phyloP scores from a whole-genome alignment of 805 yeast genomes.

The Ogataea naganishii region DNA sequence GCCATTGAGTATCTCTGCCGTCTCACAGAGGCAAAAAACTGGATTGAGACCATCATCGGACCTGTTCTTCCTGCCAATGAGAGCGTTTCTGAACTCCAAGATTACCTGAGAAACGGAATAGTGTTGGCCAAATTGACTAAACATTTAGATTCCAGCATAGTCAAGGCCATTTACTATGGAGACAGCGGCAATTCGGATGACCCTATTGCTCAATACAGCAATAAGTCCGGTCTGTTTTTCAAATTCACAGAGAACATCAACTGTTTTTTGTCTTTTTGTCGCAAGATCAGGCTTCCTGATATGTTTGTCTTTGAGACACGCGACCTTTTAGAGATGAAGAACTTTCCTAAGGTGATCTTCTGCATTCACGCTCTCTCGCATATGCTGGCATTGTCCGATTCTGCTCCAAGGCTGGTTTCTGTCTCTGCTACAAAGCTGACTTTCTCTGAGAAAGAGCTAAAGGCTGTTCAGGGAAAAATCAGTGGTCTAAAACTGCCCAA shows the following conservation, averaged over 20 bases:
- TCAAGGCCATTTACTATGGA: slow-evolving; percentile 49
- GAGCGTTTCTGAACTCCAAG: slow-evolving; percentile 40
- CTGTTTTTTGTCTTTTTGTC: slow-evolving; percentile 64
- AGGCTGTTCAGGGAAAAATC: slow-evolving; percentile 59
- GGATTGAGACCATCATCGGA: slow-evolving; percentile 38
- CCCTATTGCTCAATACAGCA: slow-evolving; percentile 14
- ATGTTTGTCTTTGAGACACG: slow-evolving; percentile 86
- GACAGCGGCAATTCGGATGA: slow-evolving; percentile 9
- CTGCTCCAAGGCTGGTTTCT: slow-evolving; percentile 53
- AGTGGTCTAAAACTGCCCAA: slow-evolving; percentile 69
- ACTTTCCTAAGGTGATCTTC: slow-evolving; percentile 88
- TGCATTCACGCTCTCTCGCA: slow-evolving; percentile 85
- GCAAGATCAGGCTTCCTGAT: slow-evolving; percentile 70
- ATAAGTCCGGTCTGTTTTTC: slow-evolving; percentile 50
- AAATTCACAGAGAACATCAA: slow-evolving; percentile 91
- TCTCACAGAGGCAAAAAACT: slow-evolving; percentile 38
- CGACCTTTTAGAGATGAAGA: slow-evolving; percentile 85
- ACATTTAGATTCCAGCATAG: slow-evolving; percentile 58
- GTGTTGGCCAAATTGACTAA: slow-evolving; percentile 71
- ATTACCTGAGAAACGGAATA: slow-evolving; percentile 76
- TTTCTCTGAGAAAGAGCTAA: slow-evolving; percentile 63
- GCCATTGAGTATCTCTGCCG: slow-evolving; percentile 44
- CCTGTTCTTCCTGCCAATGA: slow-evolving; percentile 25
- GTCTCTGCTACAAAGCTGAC: slow-evolving; percentile 48
- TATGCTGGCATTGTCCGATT: slow-evolving; percentile 50